Percentiles rank a stretch among this genome's conserved stretches.
Conservation (phyloP, 2,329 filamentous ascomycete species). For the Penicillium sp. region DNA sequence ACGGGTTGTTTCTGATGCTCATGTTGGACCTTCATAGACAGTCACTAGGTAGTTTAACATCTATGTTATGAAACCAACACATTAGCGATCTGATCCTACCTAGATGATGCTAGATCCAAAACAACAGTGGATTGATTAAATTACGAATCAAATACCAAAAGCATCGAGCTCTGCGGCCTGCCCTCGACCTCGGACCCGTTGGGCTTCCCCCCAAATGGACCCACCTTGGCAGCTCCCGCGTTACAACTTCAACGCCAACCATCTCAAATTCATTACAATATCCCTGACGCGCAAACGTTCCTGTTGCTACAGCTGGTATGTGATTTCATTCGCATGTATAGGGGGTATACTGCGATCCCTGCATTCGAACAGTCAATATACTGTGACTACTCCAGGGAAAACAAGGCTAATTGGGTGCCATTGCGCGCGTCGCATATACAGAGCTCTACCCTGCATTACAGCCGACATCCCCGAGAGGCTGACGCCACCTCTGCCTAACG, state of each 20-base stretch:
- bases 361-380: conserved; percentile 1
- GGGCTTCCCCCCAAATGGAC: conserved; percentile 26
- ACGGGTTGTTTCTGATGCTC: neutral
- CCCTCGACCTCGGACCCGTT: conserved; percentile 31
- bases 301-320: conserved; percentile 26
- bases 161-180: conserved; percentile 7
- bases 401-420: conserved; percentile 23
- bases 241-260: conserved; percentile 20
- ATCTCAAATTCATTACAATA: conserved; percentile 23
- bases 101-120: conserved; percentile 12
- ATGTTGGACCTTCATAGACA: too few relatives aligned
- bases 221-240: conserved; percentile 26
- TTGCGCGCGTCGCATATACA: conserved; percentile 28
- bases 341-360: conserved; percentile 13
- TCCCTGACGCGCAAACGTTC: conserved; percentile 17
- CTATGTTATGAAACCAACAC: conserved; percentile 12
- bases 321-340: conserved; percentile 11
- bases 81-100: too few relatives aligned
- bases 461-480: conserved; percentile 33
- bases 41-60: conserved; percentile 5
- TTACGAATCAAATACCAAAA: conserved; percentile 5
- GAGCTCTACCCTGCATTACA: conserved; percentile 28
- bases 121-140: conserved; percentile 26
- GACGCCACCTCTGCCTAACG: conserved; percentile 27
- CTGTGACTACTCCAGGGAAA: conserved; percentile 11